Evolutionary conservation across 1,284 basidiomycete genomes (phyloP).

Genomic region (Ceratobasidium papillatum): DNA sequence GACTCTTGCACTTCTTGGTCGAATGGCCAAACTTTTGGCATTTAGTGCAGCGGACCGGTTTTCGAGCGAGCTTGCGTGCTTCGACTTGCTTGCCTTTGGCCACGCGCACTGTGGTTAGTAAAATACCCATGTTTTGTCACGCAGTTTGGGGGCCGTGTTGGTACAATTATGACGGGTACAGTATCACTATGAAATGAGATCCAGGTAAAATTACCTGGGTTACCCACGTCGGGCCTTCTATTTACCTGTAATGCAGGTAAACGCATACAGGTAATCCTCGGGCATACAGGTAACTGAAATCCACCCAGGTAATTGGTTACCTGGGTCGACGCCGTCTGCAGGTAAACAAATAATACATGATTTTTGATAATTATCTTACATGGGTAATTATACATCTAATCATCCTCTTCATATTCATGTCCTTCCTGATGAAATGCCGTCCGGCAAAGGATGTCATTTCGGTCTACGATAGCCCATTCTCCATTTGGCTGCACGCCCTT

Average conservation of each 20-base stretch:
- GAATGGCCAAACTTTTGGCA: conserved; percentile 35
- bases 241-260: not conserved
- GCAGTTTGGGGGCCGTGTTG: no score
- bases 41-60: conserved; percentile 19
- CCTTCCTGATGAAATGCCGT: not conserved
- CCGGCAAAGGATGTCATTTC: not conserved
- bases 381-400: not conserved
- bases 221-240: not conserved
- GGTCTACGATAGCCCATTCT: not conserved
- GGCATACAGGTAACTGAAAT: not conserved
- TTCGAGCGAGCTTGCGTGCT: not conserved
- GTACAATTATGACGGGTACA: no score
- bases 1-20: conserved; percentile 47
- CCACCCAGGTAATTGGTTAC: not conserved
- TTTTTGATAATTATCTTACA: not conserved
- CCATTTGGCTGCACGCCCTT: not conserved
- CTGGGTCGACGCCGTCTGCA: not conserved
- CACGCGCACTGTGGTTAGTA: no score
- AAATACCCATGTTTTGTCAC: no score
- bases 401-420: not conserved
- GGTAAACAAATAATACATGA: not conserved
- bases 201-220: not conserved
- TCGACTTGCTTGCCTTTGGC: not conserved
- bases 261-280: not conserved
- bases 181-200: not conserved